Percentiles rank a stretch among this genome's conserved stretches.
Conservation (phyloP, 805 yeast genomes). For the Candida andamanensis region DNA sequence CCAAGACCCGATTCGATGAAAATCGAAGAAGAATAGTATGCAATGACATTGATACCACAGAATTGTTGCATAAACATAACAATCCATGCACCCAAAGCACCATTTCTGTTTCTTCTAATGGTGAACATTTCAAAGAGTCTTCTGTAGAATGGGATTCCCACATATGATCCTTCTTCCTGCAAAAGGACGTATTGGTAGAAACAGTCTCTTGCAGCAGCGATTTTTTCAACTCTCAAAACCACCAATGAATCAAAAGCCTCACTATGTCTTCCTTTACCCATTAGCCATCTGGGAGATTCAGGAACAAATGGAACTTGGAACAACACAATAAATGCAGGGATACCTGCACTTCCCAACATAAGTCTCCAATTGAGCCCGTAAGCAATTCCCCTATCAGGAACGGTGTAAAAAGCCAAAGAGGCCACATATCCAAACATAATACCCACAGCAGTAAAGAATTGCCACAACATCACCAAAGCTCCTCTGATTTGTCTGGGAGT, state of each 20-base stretch:
- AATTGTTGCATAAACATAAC: conserved; percentile 89
- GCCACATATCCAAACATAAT: conserved; percentile 63
- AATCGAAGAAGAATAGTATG: conserved; percentile 76
- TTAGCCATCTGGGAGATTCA: conserved; percentile 68
- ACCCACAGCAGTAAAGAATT: conserved; percentile 69
- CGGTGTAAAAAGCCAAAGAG: conserved; percentile 53
- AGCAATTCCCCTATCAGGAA: conserved; percentile 42
- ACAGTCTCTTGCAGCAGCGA: conserved; percentile 63
- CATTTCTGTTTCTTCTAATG: conserved; percentile 77
- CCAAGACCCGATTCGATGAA: conserved; percentile 64
- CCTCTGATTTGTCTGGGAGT: conserved; percentile 58
- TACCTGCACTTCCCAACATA: conserved; percentile 61
- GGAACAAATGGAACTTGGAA: conserved; percentile 52
- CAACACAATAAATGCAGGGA: conserved; percentile 50
- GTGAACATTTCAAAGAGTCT: conserved; percentile 56
- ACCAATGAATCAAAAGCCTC: conserved; percentile 49
- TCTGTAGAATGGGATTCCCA: conserved; percentile 36
- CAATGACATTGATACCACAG: conserved; percentile 86
- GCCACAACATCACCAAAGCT: conserved; percentile 67
- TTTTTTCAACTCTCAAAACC: conserved; percentile 39
- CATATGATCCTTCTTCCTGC: conserved; percentile 52
- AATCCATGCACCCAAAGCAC: conserved; percentile 72
- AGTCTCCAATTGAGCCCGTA: conserved; percentile 53
- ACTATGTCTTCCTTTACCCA: conserved; percentile 46
- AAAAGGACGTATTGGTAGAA: conserved; percentile 54